Evolutionary conservation across 1,284 basidiomycete genomes (phyloP), one percentile per base, ranked within the genome.

Genomic region (Cerioporus squamosus): DNA sequence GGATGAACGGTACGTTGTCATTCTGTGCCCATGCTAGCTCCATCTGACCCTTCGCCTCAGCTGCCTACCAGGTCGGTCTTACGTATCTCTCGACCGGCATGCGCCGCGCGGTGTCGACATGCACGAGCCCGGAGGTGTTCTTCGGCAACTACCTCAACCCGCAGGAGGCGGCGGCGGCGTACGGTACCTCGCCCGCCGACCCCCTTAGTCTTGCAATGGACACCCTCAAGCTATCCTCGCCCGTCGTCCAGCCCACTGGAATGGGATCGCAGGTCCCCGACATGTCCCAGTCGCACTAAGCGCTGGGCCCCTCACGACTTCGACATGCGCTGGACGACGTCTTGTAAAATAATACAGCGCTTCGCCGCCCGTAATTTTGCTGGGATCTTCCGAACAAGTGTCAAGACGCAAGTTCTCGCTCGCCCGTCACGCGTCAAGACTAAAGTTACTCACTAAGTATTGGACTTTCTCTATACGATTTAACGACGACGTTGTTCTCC

Each of bases 51-150:
- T 24, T 2, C 44, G 60, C 23, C 12, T 54, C 67, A 94, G 92
- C 96, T 68, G 93, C 94, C 55, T 94, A 95, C 78, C 94, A 97
- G 78, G 90, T 97, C 51, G 97, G 97, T 23, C 76, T 98, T 39
- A 92, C 94, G n/a, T 97, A 96, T 84, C 78, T 99, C 62, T 94
- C 94, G 9, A 90, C 82, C 26, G 93, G 95, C 71, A 97, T 97
- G 93, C 86, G 96, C 26, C 90, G 97, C 45, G 97, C 97, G 2
- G 90, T 98, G 18, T 91, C 95, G 2, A 89, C 94, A 6, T 95
- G 95, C 74, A 95, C 93, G 9, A 93, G 92, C 60, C 94, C 94
- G 1, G 94, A 96, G 70, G 85, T 93, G 23, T 94, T 95, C 83
- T 97, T 96, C 70, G 83, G 85, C 56, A 74, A 76, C 38, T 74